Evolutionary conservation across 768 basidiomycete species (phyloP), one percentile per base, ranked within the genome.

Genomic region (Tricholoma terreum): DNA sequence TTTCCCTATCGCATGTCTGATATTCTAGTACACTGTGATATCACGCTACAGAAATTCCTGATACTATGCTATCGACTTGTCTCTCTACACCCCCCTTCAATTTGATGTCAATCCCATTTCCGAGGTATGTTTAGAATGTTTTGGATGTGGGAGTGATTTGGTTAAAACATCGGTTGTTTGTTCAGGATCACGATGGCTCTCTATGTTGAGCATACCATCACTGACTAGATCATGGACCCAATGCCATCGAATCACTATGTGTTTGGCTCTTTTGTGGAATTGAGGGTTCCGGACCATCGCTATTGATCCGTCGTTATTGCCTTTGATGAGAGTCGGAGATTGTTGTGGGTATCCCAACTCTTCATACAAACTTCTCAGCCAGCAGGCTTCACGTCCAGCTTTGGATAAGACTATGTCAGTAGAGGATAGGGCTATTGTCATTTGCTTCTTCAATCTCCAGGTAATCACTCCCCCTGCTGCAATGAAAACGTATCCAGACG

Each of bases 361-460:
- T 1, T 40, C 17, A 21, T 53, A 42, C 0, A 53, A 24, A 6
- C 21, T 38, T 24, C 52, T 40, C 11, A 53, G 22, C 52, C 52
- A 53, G 4, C 3, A 19, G 24, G 35, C 35, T 53, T 53, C 17
- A 6, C 35, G 12, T 17, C 9, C 19, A 14, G 52, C 52, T 31
- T 53, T 17, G 1, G 52, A 11, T 9, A 53, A 17, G 14, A 35
- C 27, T 6, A 50, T 21, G 10, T 50, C 34, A 3, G 46, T 49
- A 6, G 46, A 52, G 3, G 31, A 52, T 3, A 52, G 4, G 6
- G 51, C 30, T 7, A 52, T 52, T 3, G 21, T 52, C 2, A 27
- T 52, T 38, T 52, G 51, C 14, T 52, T 52, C 21, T 52, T 34
- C 69, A 71, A 71, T 5, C 62, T 61, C 80, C 80, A 82, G 6